Conservation (phyloP, 495 filamentous ascomycete genomes). For the Xylaria bambusicola region DNA sequence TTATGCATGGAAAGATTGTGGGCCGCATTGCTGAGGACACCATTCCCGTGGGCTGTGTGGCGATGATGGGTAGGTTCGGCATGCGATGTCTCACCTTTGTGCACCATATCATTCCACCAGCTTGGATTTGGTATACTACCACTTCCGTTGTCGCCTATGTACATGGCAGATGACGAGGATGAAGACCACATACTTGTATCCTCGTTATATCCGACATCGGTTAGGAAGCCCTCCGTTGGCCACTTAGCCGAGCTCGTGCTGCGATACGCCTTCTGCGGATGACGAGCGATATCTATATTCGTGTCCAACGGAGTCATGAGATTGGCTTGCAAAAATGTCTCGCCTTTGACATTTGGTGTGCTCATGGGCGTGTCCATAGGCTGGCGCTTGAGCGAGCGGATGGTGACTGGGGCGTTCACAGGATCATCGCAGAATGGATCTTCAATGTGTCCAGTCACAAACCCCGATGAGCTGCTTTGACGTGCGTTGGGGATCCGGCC, state of each 20-base stretch:
- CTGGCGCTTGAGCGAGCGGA: constrained; percentile 16
- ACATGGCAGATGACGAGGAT: constrained; percentile 14
- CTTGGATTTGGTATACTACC: constrained; percentile 16
- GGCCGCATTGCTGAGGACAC: constrained; percentile 13
- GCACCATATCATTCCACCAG: constrained; percentile 35
- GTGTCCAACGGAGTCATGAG: constrained; percentile 16
- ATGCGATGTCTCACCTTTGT: not conserved
- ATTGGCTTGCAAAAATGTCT: constrained; percentile 23
- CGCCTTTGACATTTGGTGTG: constrained; percentile 28
- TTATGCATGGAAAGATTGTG: constrained; percentile 27
- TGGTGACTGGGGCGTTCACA: constrained; percentile 20
- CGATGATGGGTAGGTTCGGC: constrained; percentile 19
- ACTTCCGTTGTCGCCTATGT: constrained; percentile 8
- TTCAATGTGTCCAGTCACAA: constrained; percentile 38
- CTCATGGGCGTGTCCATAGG: constrained; percentile 34
- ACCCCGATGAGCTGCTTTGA: constrained; percentile 19
- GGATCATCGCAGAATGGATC: constrained; percentile 39
- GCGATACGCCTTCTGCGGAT: constrained; percentile 20
- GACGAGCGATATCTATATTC: constrained; percentile 13
- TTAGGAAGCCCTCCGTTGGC: constrained; percentile 31
- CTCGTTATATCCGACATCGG: constrained; percentile 16
- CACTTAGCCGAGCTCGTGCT: constrained; percentile 35
- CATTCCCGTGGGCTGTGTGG: constrained; percentile 12
- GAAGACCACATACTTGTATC: constrained; percentile 25
- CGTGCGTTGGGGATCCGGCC: constrained; percentile 30